Evolutionary conservation across 768 basidiomycete species (phyloP), one percentile per base, ranked within the genome.

Genomic region (Trametes elegans): DNA sequence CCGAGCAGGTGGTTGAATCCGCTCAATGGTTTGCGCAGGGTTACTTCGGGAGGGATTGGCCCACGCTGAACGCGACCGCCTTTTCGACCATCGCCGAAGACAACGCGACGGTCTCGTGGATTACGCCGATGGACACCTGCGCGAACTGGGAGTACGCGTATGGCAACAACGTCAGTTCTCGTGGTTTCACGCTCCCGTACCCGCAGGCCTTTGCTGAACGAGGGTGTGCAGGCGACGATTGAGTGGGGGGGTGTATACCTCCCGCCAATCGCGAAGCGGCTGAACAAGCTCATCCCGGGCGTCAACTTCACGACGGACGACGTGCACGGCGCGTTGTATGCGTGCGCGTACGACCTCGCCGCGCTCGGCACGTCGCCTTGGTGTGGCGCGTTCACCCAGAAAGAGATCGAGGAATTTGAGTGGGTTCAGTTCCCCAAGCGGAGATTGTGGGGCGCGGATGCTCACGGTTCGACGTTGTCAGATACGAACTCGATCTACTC

Each of bases 121-220:
- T 77, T 55, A 75, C 67, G 28, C 75, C 73, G 24, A 73, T 73
- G 72, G 64, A 67, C 49, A 73, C 70, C 16, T 76, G 75, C 60
- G 62, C 69, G 23, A 60, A 66, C n/a, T 73, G 69, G 64, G 28
- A 67, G 58, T 71, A 71, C 58, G 57, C 41, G 31, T 70, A 62
- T 45, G 70, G 70, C 14, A 65, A 65, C 55, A 67, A 65, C 60
- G 66, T 68, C n/a, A 10, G 58, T 41, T 8, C n/a, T 4, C 26
- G 3, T 35, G 39, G 5, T 32, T 16, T 1, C 31, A 3, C 31
- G 3, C n/a, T 18, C 31, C 16, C 9, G 34, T 8, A 1, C 4
- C 26, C 11, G 24, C 3, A 14, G 13, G 14, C 11, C 8, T n/a
- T 3, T 28, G 40, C 21, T 38, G 32, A 35, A 14, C 4, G 23